phyloP scores from a whole-genome alignment of 441 rosid genomes.

The Pelargonium australe region DNA sequence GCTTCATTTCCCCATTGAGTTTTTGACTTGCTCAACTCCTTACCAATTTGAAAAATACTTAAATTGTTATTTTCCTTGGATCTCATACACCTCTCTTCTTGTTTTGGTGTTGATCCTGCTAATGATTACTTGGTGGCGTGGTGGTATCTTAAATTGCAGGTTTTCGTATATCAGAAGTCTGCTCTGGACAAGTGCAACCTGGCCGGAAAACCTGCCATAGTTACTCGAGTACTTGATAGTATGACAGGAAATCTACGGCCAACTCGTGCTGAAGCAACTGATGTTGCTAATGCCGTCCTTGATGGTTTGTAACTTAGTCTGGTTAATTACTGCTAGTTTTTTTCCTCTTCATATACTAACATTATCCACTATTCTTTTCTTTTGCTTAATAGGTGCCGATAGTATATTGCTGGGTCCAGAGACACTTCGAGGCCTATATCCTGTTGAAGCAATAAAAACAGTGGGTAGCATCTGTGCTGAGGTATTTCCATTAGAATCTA shows the following conservation, averaged over 20 bases:
- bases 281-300: conserved; percentile 30
- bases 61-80: conserved; percentile 9
- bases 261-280: conserved; percentile 31
- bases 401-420: conserved; percentile 28
- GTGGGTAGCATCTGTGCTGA: conserved; percentile 28
- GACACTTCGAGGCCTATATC: conserved; percentile 28
- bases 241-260: conserved; percentile 31
- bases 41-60: no score
- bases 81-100: background rate
- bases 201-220: conserved; percentile 23
- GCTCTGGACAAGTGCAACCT: conserved; percentile 23
- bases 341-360: conserved; percentile 10
- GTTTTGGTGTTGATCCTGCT: background rate
- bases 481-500: conserved; percentile 11
- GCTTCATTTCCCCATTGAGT: no score
- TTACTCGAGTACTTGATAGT: conserved; percentile 30
- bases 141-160: conserved; percentile 14
- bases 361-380: background rate
- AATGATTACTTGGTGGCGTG: conserved; percentile 17
- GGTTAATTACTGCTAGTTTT: background rate
- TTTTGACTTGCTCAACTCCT: no score
- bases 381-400: conserved; percentile 23
- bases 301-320: conserved; percentile 20
- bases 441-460: conserved; percentile 20
- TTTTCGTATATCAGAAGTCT: conserved; percentile 26